Percentiles rank a stretch among this genome's conserved stretches.
These are phyloP conservation scores for Coemansia sp. DNA, from an alignment of 192 early-diverging fungal species.

Conservation along the genomic window DNA sequence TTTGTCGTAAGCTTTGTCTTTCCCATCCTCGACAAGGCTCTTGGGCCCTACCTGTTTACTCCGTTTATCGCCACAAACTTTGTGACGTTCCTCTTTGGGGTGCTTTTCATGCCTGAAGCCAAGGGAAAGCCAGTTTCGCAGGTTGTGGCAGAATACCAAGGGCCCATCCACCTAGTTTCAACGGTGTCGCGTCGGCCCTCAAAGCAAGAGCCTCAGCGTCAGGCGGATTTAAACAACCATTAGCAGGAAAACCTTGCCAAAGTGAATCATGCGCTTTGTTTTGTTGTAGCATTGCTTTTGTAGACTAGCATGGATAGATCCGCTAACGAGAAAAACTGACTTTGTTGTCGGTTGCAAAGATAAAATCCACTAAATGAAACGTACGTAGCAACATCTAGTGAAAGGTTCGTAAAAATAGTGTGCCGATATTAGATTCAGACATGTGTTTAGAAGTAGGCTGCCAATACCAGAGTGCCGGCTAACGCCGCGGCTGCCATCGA, in stretches of 20 bases:
- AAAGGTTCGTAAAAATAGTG: background rate
- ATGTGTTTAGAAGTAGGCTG: constrained; percentile 32
- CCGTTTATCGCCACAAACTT: constrained; percentile 58
- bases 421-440: background rate
- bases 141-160: constrained; percentile 45
- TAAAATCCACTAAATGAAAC: too few relatives aligned
- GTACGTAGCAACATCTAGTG: too few relatives aligned
- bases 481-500: constrained; percentile 38
- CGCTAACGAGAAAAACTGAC: too few relatives aligned
- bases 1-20: constrained; percentile 68
- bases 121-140: constrained; percentile 55
- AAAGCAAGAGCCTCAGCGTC: background rate
- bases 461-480: constrained; percentile 32
- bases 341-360: too few relatives aligned
- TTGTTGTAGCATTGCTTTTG: too few relatives aligned
- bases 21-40: constrained; percentile 52
- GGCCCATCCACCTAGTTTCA: constrained; percentile 20
- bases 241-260: too few relatives aligned
- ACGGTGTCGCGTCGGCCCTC: background rate
- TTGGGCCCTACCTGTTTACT: constrained; percentile 63
- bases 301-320: too few relatives aligned
- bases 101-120: constrained; percentile 68
- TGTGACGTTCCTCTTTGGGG: constrained; percentile 35
- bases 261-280: too few relatives aligned
- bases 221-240: too few relatives aligned